Percentiles rank a stretch among this genome's conserved stretches.
phyloP scores from a whole-genome alignment of 768 basidiomycete species.

The Cubamyces sp. region DNA sequence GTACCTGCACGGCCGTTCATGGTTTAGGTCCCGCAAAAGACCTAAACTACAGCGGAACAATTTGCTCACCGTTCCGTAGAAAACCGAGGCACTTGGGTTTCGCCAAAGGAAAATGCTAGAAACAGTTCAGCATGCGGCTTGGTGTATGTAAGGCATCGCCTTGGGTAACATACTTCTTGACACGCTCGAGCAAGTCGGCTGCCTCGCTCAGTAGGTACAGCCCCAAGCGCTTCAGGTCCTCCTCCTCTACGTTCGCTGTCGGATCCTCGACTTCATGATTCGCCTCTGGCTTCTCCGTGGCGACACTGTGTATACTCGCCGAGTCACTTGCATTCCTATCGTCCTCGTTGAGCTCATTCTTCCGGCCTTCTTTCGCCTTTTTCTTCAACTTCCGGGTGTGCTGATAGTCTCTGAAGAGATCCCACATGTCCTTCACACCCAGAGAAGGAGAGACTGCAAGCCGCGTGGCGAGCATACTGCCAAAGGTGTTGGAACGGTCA shows the following conservation, averaged over 20 bases:
- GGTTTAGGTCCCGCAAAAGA: constrained; percentile 11
- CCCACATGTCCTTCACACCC: constrained; percentile 58
- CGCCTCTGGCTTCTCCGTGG: constrained; percentile 4
- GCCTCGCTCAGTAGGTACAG: constrained; percentile 50
- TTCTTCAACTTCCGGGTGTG: constrained; percentile 40
- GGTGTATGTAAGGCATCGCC: constrained; percentile 4
- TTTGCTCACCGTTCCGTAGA: constrained; percentile 51
- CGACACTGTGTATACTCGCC: constrained; percentile 3
- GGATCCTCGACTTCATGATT: background rate
- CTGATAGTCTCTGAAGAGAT: constrained; percentile 49
- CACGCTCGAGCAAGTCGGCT: constrained; percentile 64
- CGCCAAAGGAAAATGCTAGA: constrained; percentile 72
- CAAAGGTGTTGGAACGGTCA: constrained; percentile 53
- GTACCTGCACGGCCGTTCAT: constrained; percentile 37
- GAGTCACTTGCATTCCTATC: constrained; percentile 17
- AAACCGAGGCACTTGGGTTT: constrained; percentile 50
- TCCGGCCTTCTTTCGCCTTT: constrained; percentile 11
- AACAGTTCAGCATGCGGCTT: background rate
- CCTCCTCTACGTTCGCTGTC: constrained; percentile 37
- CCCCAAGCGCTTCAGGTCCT: constrained; percentile 46
- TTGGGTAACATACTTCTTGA: constrained; percentile 55
- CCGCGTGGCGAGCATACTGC: constrained; percentile 50
- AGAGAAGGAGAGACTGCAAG: constrained; percentile 50
- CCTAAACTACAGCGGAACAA: background rate
- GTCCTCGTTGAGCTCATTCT: constrained; percentile 25